Conservation (phyloP, 1,284 basidiomycete species). For the Leccinum huronense region DNA sequence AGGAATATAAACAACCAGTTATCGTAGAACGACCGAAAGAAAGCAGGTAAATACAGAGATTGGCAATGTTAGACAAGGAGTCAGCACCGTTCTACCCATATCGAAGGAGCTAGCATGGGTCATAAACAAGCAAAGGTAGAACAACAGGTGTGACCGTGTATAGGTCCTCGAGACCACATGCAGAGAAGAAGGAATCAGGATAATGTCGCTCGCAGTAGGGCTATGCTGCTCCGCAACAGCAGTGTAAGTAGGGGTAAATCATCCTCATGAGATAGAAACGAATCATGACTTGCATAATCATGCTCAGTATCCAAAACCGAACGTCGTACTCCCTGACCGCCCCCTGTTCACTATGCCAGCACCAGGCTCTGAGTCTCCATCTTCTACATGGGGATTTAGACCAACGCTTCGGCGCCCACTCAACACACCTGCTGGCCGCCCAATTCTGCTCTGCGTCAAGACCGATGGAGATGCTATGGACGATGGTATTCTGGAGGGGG, state of each 20-base stretch:
- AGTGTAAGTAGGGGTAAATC: slow-evolving; percentile 16
- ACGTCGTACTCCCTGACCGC: slow-evolving; percentile 39
- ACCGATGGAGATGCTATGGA: slow-evolving; percentile 33
- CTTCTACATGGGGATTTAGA: slow-evolving; percentile 35
- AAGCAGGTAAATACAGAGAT: slow-evolving; percentile 16
- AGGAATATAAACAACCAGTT: slow-evolving; percentile 21
- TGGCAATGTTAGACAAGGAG: slow-evolving; percentile 10
- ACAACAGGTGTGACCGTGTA: slow-evolving; percentile 11
- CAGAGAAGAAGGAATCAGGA: slow-evolving; percentile 11
- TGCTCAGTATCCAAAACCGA: slow-evolving; percentile 24
- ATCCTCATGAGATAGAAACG: slow-evolving; percentile 12
- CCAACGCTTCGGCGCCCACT: slow-evolving; percentile 49
- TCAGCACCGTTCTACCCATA: slow-evolving; percentile 20
- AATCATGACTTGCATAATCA: slow-evolving; percentile 19
- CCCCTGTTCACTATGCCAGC: slow-evolving; percentile 25
- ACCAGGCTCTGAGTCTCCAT: slow-evolving; percentile 22
- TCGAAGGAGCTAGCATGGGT: slow-evolving; percentile 24
- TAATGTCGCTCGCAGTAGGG: slow-evolving; percentile 15
- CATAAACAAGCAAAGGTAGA: slow-evolving; percentile 27
- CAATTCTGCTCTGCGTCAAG: slow-evolving; percentile 62
- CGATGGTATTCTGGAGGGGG: slow-evolving; percentile 43
- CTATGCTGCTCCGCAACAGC: slow-evolving; percentile 16
- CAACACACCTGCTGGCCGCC: slow-evolving; percentile 47
- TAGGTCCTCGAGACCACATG: slow-evolving; percentile 27
- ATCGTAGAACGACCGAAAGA: slow-evolving; percentile 18